Conservation (phyloP, 352 stramenopile species). For the Blastocystis sp. region DNA sequence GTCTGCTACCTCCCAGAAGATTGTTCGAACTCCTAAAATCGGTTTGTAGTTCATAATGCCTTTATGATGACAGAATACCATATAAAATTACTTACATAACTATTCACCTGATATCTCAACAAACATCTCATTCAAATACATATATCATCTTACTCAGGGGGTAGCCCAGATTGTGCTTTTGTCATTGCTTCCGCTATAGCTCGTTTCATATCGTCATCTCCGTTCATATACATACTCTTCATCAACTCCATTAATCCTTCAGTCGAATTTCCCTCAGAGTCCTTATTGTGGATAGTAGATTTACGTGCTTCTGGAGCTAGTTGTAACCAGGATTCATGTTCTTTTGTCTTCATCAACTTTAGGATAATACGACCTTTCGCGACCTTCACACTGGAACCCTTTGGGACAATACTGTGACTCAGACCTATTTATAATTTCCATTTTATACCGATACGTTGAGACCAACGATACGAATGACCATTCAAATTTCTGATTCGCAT, state of each 20-base stretch:
- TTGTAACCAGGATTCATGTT: not conserved
- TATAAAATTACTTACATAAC: not conserved
- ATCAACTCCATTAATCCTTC: conserved; percentile 34
- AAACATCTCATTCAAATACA: not conserved
- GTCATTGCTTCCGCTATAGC: conserved; percentile 16
- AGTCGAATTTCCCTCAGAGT: not conserved
- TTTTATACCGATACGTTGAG: not conserved
- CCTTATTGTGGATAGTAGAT: not conserved
- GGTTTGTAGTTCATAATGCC: conserved; percentile 18
- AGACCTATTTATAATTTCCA: not conserved
- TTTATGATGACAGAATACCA: too few species aligned
- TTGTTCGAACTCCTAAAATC: conserved; percentile 24
- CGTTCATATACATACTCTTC: not conserved
- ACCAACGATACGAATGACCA: not conserved
- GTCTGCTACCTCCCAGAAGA: conserved; percentile 2
- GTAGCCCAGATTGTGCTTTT: conserved; percentile 21
- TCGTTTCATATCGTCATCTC: conserved; percentile 32
- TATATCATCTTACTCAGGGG: not conserved
- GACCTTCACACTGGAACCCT: not conserved
- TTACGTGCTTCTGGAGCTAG: not conserved
- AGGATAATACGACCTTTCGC: not conserved
- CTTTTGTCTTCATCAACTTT: not conserved
- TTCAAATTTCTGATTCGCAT: not conserved
- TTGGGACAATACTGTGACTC: not conserved
- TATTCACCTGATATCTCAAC: not conserved